These are phyloP conservation scores for Eleusine coracana DNA, from an alignment of 176 grass and related monocot genomes.

Conservation along the genomic window DNA sequence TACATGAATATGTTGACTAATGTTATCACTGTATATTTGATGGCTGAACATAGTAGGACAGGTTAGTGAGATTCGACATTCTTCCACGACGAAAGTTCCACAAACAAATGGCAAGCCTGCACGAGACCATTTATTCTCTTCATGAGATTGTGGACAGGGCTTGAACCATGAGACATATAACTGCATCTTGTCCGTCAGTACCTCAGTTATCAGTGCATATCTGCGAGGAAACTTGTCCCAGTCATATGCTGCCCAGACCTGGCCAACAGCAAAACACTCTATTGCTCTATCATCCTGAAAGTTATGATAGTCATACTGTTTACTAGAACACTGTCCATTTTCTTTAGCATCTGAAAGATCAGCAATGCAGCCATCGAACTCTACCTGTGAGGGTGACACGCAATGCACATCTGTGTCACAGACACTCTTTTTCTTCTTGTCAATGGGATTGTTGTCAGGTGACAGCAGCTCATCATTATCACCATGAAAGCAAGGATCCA, in stretches of 20 bases:
- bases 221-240: conserved; percentile 60
- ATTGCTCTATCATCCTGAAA: conserved; percentile 43
- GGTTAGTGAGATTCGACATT: conserved; percentile 32
- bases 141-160: conserved; percentile 52
- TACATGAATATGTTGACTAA: conserved; percentile 54
- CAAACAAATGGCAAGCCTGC: conserved; percentile 65
- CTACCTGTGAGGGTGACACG: neutral
- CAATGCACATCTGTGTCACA: conserved; percentile 24
- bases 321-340: conserved; percentile 1
- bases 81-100: conserved; percentile 57
- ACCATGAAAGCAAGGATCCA: conserved; percentile 14
- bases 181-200: conserved; percentile 52
- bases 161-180: conserved; percentile 71
- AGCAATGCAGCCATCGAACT: conserved; percentile 37
- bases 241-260: conserved; percentile 74
- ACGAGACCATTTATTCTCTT: conserved; percentile 59
- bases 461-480: conserved; percentile 5
- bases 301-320: conserved; percentile 54
- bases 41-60: conserved; percentile 56
- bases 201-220: conserved; percentile 57
- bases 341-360: conserved; percentile 4
- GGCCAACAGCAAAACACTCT: conserved; percentile 47
- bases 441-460: conserved; percentile 12
- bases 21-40: conserved; percentile 35
- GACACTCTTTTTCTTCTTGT: conserved; percentile 46